Evolutionary conservation across 1,284 basidiomycete genomes (phyloP).

Genomic region (Agroathelia rolfsii): DNA sequence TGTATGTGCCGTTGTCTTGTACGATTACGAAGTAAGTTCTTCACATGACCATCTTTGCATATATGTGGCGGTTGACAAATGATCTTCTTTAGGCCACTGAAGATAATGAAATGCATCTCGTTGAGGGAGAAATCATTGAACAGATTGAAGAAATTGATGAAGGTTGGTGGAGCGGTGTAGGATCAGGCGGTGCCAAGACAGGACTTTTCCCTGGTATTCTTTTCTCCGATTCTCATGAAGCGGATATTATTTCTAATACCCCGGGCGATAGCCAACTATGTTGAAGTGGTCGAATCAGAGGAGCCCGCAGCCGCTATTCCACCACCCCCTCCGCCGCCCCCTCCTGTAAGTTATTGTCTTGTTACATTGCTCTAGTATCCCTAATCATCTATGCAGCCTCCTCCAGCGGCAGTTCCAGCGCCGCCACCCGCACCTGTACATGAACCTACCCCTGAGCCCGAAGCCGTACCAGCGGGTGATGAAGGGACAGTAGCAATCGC

Average conservation of each 20-base stretch:
- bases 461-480: constrained; percentile 29
- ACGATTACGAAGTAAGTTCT: constrained; percentile 60
- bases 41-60: background rate
- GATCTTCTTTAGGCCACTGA: constrained; percentile 46
- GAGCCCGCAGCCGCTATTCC: constrained; percentile 31
- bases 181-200: constrained; percentile 37
- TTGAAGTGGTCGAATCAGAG: constrained; percentile 51
- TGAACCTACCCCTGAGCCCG: constrained; percentile 21
- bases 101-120: constrained; percentile 76
- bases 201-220: constrained; percentile 70
- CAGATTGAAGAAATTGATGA: constrained; percentile 52
- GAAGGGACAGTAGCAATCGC: constrained; percentile 60
- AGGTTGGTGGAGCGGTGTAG: constrained; percentile 47
- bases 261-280: constrained; percentile 58
- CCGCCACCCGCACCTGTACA: constrained; percentile 18
- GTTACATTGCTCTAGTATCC: background rate
- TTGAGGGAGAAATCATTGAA: constrained; percentile 69
- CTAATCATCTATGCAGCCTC: constrained; percentile 16
- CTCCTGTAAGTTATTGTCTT: constrained; percentile 24
- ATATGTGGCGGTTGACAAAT: background rate
- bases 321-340: constrained; percentile 34
- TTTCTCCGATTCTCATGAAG: background rate
- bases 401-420: constrained; percentile 28
- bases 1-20: constrained; percentile 55
- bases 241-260: constrained; percentile 3